Base-by-base conservation (phyloP, 768 basidiomycete species). In the Pisolithus marmoratus region DNA sequence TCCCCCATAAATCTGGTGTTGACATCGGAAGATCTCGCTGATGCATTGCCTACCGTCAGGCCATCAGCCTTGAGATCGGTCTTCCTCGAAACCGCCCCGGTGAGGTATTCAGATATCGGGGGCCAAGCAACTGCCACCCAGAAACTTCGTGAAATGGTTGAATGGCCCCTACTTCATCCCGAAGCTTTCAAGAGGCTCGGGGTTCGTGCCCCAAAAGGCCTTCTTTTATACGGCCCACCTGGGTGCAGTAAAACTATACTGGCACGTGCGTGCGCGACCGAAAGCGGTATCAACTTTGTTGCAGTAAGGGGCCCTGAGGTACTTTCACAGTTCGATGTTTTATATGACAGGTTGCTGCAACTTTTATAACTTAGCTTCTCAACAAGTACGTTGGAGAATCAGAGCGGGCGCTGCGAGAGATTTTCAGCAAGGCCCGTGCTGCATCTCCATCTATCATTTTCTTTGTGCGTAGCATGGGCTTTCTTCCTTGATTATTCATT, bases 341-440 rank as follows among this genome's bases (percentile, higher is more conserved):
- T 31, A 19, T 29, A 31, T 1, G 27, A 49, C 27, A 51, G 34
- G 29, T 20, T 37, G 45, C 47, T 53, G 24, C 54, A 9, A 15
- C 43, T 49, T 38, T n/a, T 26, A 26, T 41, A 22, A 58, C 38
- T n/a, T 61, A 98, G 94, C 79, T 99, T 0, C 66, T 98, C 48
- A 98, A 87, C 72, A 98, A 98, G 70, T 99, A 86, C 60, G 93
- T 99, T 17, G 96, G 96, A 20, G 96, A 99, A 71, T 96, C 94
- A 0, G 96, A 99, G 69, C 79, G 90, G 40, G 91, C 92, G 0
- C 89, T 99, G 14, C 81, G 96, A 29, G 95, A 98, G 62, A 87
- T 94, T 50, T 99, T 99, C 70, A 75, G 90, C 48, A 99, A 96
- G 68, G 96, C 96, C 2, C 81, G 94, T 31, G 88, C 90, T 6